These are phyloP conservation scores for Bothriochloa decipiens DNA, from an alignment of 176 grass and related monocot species.

Conservation along the genomic window DNA sequence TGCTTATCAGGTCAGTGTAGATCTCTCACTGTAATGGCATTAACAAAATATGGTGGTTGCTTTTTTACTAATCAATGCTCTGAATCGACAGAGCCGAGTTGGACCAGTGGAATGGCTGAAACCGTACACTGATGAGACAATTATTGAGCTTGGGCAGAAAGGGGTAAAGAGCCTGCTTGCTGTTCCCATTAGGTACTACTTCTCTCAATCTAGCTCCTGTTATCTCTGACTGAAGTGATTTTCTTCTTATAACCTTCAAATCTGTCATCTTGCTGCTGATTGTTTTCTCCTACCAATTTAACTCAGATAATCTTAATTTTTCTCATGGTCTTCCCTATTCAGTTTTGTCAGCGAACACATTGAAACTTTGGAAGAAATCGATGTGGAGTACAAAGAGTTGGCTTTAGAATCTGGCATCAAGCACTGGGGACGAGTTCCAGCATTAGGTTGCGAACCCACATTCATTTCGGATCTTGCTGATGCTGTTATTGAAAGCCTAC, in stretches of 20 bases:
- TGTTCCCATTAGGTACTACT: conserved; percentile 85
- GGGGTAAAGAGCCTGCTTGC: conserved; percentile 88
- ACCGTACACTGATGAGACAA: conserved; percentile 98
- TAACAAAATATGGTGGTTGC: background rate
- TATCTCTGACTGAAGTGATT: conserved; percentile 8
- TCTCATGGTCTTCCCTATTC: conserved; percentile 40
- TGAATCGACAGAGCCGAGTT: conserved; percentile 82
- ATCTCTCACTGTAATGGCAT: background rate
- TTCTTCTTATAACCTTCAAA: conserved; percentile 2
- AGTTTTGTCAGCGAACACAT: conserved; percentile 99
- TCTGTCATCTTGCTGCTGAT: background rate
- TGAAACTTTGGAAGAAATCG: conserved; percentile 99
- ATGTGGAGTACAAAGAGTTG: conserved; percentile 96
- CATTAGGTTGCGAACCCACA: conserved; percentile 81
- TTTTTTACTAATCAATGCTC: conserved; percentile 7
- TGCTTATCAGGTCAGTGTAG: conserved; percentile 78
- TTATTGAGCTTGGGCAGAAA: conserved; percentile 87
- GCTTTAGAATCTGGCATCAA: conserved; percentile 90
- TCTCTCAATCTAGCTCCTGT: conserved; percentile 28
- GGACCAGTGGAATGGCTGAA: conserved; percentile 98
- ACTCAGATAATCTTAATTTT: conserved; percentile 11
- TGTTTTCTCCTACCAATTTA: background rate
- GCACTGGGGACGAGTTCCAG: conserved; percentile 94
- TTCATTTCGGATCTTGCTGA: conserved; percentile 92
- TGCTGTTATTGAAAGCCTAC: conserved; percentile 94